Evolutionary conservation across 352 stramenopile species (phyloP).

Genomic region (Phytophthora aleatoria): DNA sequence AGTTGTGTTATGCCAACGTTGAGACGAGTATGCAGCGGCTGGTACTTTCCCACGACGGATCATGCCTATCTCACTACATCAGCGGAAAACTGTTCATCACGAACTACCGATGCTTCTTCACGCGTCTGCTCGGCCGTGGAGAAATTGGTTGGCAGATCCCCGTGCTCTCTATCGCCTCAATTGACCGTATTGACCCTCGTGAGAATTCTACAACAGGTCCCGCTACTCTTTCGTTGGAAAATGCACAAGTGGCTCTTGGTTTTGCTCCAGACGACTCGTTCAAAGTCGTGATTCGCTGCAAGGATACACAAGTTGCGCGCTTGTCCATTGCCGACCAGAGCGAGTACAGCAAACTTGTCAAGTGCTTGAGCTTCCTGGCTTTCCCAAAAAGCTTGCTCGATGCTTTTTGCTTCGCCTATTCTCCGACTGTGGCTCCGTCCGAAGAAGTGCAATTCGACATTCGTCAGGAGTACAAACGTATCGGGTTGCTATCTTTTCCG

Average conservation of each 20-base stretch:
- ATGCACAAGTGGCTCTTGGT: conserved; percentile 63
- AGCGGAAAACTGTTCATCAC: conserved; percentile 82
- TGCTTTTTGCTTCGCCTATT: conserved; percentile 85
- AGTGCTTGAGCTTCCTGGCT: conserved; percentile 75
- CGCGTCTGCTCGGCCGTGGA: conserved; percentile 44
- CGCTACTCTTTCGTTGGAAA: conserved; percentile 45
- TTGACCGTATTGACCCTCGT: conserved; percentile 60
- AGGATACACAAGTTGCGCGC: conserved; percentile 71
- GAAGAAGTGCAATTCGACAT: conserved; percentile 84
- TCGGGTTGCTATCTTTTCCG: conserved; percentile 73
- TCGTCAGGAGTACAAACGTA: conserved; percentile 76
- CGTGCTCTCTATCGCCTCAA: conserved; percentile 73
- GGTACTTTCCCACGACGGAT: conserved; percentile 65
- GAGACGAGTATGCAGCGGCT: conserved; percentile 73
- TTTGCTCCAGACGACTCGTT: conserved; percentile 59
- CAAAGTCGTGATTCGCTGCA: conserved; percentile 80
- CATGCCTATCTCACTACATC: conserved; percentile 72
- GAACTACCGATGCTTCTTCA: conserved; percentile 87
- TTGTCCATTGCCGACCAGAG: conserved; percentile 72
- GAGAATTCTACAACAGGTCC: conserved; percentile 28
- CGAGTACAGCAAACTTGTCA: conserved; percentile 80
- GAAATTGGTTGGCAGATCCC: conserved; percentile 81
- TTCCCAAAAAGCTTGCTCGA: conserved; percentile 77
- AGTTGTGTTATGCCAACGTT: conserved; percentile 82
- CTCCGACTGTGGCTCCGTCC: conserved; percentile 67